A percentile compares a stretch with the other conserved stretches of the same genome.
Conservation (phyloP, 345 rosid genomes). For the Laguncularia racemosa region DNA sequence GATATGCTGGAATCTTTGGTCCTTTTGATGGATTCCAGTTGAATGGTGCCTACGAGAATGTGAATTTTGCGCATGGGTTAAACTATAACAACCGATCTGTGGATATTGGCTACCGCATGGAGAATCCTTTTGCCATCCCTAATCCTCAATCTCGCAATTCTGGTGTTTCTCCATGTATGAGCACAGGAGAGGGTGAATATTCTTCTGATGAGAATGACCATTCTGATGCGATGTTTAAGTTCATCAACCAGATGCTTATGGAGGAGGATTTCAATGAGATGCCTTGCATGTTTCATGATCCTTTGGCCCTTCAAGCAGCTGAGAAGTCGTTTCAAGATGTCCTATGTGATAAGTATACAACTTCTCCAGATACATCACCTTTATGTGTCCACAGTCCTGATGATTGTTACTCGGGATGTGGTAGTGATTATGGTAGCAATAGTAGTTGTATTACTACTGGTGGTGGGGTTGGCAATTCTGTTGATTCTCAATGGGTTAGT, state of each 20-base stretch:
- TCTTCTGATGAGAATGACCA: constrained; percentile 40
- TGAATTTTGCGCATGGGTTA: constrained; percentile 23
- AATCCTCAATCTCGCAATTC: constrained; percentile 20
- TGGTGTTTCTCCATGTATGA: constrained; percentile 9
- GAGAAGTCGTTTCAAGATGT: constrained; percentile 49
- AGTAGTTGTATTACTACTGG: constrained; percentile 15
- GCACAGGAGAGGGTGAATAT: constrained; percentile 23
- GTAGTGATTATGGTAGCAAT: constrained; percentile 20
- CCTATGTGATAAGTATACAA: constrained; percentile 21
- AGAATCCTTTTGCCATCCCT: constrained; percentile 13
- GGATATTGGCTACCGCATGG: constrained; percentile 14
- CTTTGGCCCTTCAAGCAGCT: constrained; percentile 47
- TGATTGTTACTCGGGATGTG: constrained; percentile 13
- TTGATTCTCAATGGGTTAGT: constrained; percentile 7
- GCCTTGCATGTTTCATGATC: constrained; percentile 45
- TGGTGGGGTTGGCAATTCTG: constrained; percentile 14
- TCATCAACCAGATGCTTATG: constrained; percentile 52
- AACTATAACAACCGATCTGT: constrained; percentile 25
- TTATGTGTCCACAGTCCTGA: constrained; percentile 20
- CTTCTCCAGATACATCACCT: constrained; percentile 15
- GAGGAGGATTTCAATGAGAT: constrained; percentile 53
- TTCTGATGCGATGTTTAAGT: constrained; percentile 39
- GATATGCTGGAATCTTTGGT: too few relatives aligned
- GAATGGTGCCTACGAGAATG: neutral
- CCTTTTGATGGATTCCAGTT: too few relatives aligned